These are phyloP conservation scores for Coemansia sp. DNA, from an alignment of 192 early-diverging fungal species.

Conservation along the genomic window DNA sequence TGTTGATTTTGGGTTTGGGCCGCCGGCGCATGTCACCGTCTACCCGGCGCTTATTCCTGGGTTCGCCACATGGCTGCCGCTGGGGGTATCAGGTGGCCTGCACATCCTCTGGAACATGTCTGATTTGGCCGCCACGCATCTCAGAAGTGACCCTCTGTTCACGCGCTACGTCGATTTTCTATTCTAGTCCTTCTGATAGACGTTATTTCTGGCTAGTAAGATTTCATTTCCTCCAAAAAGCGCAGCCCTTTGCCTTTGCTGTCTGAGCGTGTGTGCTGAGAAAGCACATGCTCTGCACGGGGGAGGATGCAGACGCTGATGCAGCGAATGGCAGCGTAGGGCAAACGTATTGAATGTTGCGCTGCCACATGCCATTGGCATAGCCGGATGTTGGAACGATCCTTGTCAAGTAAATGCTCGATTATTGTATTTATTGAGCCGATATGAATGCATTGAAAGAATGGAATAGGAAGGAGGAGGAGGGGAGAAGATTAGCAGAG, in stretches of 20 bases:
- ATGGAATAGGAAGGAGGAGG: neutral
- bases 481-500: neutral
- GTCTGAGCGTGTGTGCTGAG: neutral
- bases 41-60: slow-evolving; percentile 44
- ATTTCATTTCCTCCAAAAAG: neutral
- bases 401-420: neutral
- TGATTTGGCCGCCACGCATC: neutral
- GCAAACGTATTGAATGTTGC: neutral
- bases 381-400: neutral
- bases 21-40: slow-evolving; percentile 21
- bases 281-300: neutral
- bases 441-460: neutral
- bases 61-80: slow-evolving; percentile 31
- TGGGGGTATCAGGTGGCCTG: slow-evolving; percentile 27
- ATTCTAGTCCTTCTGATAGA: slow-evolving; percentile 6
- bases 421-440: neutral
- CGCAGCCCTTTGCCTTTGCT: neutral
- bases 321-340: neutral
- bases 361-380: neutral
- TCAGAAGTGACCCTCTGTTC: slow-evolving; percentile 13
- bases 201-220: neutral
- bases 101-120: slow-evolving; percentile 44
- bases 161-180: slow-evolving; percentile 32
- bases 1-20: slow-evolving; percentile 45
- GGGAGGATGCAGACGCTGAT: neutral